A percentile compares a stretch with the other conserved stretches of the same genome.
Conservation (phyloP, 495 filamentous ascomycete species). For the Podospora appendiculata region DNA sequence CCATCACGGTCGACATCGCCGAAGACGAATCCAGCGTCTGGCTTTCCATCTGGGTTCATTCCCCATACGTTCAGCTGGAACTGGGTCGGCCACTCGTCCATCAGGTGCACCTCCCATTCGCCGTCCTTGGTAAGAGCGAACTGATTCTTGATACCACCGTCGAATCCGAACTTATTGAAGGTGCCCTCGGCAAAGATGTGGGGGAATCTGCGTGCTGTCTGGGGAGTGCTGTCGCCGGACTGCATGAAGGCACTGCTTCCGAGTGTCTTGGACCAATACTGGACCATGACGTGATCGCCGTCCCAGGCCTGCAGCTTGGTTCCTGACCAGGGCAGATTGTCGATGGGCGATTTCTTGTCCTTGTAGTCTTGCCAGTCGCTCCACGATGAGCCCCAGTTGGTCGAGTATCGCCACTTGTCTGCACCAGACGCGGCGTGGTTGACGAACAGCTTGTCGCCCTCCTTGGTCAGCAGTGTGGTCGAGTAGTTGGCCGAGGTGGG, state of each 20-base stretch:
- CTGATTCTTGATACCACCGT: slow-evolving; percentile 52
- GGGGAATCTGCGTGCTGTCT: slow-evolving; percentile 48
- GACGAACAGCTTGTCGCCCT: slow-evolving; percentile 37
- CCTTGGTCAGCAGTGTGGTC: slow-evolving; percentile 35
- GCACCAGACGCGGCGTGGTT: slow-evolving; percentile 57
- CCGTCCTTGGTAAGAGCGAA: slow-evolving; percentile 36
- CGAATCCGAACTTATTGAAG: slow-evolving; percentile 61
- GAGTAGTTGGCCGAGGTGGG: slow-evolving; percentile 53
- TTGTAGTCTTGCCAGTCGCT: slow-evolving; percentile 52
- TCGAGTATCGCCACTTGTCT: slow-evolving; percentile 55
- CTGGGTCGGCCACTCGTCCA: slow-evolving; percentile 55
- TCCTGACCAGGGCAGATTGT: slow-evolving; percentile 47
- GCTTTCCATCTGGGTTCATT: slow-evolving; percentile 45
- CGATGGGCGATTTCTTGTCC: slow-evolving; percentile 41
- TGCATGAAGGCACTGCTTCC: slow-evolving; percentile 56
- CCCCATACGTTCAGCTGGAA: slow-evolving; percentile 55
- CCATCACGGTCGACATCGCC: slow-evolving; percentile 55
- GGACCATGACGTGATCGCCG: slow-evolving; percentile 57
- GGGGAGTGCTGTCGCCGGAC: slow-evolving; percentile 44
- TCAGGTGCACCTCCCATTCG: slow-evolving; percentile 51
- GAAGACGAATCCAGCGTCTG: slow-evolving; percentile 49
- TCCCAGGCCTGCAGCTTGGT: slow-evolving; percentile 55
- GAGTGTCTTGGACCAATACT: slow-evolving; percentile 57
- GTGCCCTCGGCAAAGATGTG: slow-evolving; percentile 58
- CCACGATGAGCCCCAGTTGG: slow-evolving; percentile 54